Evolutionary conservation across 2,329 filamentous ascomycete genomes (phyloP).

Genomic region (Hawksworthiomyces lignivorus): DNA sequence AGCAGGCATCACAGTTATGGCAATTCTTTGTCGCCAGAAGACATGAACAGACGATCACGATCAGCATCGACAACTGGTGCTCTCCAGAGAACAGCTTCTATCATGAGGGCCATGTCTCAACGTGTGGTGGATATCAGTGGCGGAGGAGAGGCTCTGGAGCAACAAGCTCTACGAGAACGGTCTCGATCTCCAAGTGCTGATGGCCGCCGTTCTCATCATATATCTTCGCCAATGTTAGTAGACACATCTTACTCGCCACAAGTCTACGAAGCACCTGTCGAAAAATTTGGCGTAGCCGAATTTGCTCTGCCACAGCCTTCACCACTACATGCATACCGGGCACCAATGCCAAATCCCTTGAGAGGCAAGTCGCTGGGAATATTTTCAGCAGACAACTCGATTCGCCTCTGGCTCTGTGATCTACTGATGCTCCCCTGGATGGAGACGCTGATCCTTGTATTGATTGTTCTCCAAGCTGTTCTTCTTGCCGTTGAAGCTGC

Average conservation of each 20-base stretch:
- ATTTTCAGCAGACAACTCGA: constrained; percentile 67
- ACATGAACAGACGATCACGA: constrained; percentile 46
- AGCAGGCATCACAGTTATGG: constrained; percentile 49
- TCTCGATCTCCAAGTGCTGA: constrained; percentile 47
- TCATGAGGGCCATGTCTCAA: constrained; percentile 83
- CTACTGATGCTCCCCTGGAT: constrained; percentile 78
- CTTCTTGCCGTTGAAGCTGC: constrained; percentile 81
- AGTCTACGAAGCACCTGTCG: constrained; percentile 32
- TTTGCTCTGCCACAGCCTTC: constrained; percentile 23
- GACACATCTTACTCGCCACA: constrained; percentile 48
- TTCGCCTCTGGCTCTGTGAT: constrained; percentile 71
- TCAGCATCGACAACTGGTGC: constrained; percentile 58
- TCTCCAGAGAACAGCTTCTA: constrained; percentile 62
- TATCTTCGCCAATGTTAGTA: constrained; percentile 32
- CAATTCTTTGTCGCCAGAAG: constrained; percentile 44
- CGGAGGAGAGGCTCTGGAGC: constrained; percentile 76
- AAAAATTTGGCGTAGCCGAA: constrained; percentile 35
- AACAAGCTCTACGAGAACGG: constrained; percentile 55
- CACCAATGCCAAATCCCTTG: constrained; percentile 62
- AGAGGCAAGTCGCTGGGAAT: constrained; percentile 80
- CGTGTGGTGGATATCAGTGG: constrained; percentile 97
- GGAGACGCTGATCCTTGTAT: constrained; percentile 75
- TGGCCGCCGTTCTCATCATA: constrained; percentile 41
- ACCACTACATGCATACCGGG: constrained; percentile 21
- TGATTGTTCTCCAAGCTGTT: constrained; percentile 83